Evolutionary conservation across 192 early-diverging fungal species (phyloP).

Genomic region (Podila verticillata): DNA sequence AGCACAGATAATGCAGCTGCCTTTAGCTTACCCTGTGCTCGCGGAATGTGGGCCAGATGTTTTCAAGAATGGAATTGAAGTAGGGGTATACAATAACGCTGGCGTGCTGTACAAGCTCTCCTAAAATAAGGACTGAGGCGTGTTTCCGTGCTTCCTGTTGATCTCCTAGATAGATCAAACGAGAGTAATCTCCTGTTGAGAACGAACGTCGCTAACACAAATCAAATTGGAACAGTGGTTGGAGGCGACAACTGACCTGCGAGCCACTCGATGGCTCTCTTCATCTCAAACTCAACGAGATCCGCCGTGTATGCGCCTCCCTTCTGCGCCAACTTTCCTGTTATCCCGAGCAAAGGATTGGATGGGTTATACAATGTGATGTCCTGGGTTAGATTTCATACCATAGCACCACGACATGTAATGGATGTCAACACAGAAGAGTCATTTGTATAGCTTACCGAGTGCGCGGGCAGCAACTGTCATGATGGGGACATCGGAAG

Average conservation of each 20-base stretch:
- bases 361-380: no score
- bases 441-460: slow-evolving; percentile 52
- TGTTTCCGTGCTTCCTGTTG: slow-evolving; percentile 77
- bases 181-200: not conserved
- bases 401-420: no score
- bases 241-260: slow-evolving; percentile 59
- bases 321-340: slow-evolving; percentile 71
- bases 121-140: slow-evolving; percentile 81
- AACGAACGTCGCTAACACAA: not conserved
- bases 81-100: slow-evolving; percentile 85
- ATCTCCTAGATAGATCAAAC: slow-evolving; percentile 61
- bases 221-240: not conserved
- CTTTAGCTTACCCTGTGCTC: slow-evolving; percentile 68
- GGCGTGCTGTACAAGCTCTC: slow-evolving; percentile 77
- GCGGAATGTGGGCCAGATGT: slow-evolving; percentile 83
- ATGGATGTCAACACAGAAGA: not conserved
- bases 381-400: no score
- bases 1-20: not conserved
- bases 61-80: slow-evolving; percentile 81
- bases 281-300: slow-evolving; percentile 85
- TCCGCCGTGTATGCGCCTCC: slow-evolving; percentile 77
- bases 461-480: slow-evolving; percentile 77
- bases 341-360: no score
- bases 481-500: slow-evolving; percentile 73
- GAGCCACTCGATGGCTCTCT: slow-evolving; percentile 86